Evolutionary conservation across 805 yeast genomes (phyloP).

Genomic region (Ogataea trehaloabstinens): DNA sequence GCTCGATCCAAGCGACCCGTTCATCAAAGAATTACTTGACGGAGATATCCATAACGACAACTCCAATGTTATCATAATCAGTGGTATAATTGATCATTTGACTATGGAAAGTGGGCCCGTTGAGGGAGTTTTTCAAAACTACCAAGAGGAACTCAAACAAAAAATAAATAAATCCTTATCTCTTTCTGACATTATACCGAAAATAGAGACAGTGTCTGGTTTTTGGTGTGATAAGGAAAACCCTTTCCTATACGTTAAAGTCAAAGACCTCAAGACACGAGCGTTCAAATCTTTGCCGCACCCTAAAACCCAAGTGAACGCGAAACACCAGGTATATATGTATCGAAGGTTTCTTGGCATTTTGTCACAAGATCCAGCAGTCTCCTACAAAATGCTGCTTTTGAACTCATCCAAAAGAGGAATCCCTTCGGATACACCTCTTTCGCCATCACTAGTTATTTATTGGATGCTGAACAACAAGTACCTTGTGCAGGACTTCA

Average conservation of each 20-base stretch:
- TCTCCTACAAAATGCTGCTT: slow-evolving; percentile 42
- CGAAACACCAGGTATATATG: slow-evolving; percentile 60
- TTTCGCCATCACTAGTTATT: slow-evolving; percentile 41
- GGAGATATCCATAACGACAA: slow-evolving; percentile 7
- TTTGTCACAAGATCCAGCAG: slow-evolving; percentile 27
- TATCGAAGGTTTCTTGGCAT: slow-evolving; percentile 50
- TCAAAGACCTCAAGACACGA: slow-evolving; percentile 66
- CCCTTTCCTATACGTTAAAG: slow-evolving; percentile 30
- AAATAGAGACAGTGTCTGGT: slow-evolving; percentile 7
- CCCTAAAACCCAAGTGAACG: slow-evolving; percentile 43
- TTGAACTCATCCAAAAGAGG: slow-evolving; percentile 48
- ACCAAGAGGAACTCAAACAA: slow-evolving; percentile 21
- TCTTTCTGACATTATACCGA: slow-evolving; percentile 18
- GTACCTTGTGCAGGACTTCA: slow-evolving; percentile 41
- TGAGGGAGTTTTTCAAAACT: slow-evolving; percentile 16
- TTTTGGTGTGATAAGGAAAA: slow-evolving; percentile 28
- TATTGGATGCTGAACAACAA: slow-evolving; percentile 37
- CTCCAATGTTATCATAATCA: slow-evolving; percentile 42
- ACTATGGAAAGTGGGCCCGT: slow-evolving; percentile 19
- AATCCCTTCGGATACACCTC: slow-evolving; percentile 46
- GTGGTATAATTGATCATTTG: slow-evolving; percentile 64
- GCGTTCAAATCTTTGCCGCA: slow-evolving; percentile 47
- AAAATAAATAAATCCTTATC: slow-evolving; percentile 14
- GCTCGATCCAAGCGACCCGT: neutral
- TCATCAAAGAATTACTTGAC: slow-evolving; percentile 3